Percentiles rank a stretch among this genome's conserved stretches.
phyloP scores from a whole-genome alignment of 2,329 filamentous ascomycete genomes.

The Ophiostoma ips region DNA sequence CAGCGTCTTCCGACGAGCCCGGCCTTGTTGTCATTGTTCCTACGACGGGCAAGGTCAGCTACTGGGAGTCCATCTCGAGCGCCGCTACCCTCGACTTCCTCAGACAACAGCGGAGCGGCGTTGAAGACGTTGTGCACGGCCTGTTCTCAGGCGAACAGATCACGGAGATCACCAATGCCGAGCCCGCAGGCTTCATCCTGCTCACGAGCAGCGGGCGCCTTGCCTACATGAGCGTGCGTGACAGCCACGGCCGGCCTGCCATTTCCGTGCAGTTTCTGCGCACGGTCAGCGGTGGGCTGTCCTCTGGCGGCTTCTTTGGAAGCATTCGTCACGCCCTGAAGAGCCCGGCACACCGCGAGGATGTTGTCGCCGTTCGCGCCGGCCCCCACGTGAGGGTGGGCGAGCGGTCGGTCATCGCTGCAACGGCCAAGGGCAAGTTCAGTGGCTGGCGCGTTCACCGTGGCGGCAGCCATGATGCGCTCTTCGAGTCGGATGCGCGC shows the following conservation, averaged over 20 bases:
- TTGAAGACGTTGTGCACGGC: constrained; percentile 60
- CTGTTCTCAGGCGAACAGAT: constrained; percentile 69
- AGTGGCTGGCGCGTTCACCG: constrained; percentile 84
- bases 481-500: constrained; percentile 57
- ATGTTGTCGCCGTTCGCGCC: constrained; percentile 67
- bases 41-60: constrained; percentile 69
- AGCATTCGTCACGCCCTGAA: constrained; percentile 67
- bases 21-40: constrained; percentile 81
- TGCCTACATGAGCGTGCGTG: constrained; percentile 73
- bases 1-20: constrained; percentile 63
- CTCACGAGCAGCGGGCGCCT: constrained; percentile 75
- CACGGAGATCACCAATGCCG: constrained; percentile 65
- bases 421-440: constrained; percentile 62
- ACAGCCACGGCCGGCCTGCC: constrained; percentile 71
- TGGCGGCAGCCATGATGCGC: constrained; percentile 65
- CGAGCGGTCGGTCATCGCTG: constrained; percentile 71
- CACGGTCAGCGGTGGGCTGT: constrained; percentile 41
- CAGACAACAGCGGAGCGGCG: constrained; percentile 64
- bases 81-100: constrained; percentile 74
- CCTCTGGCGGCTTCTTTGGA: constrained; percentile 57
- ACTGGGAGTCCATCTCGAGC: constrained; percentile 90
- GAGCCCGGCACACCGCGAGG: constrained; percentile 55
- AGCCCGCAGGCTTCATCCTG: constrained; percentile 74
- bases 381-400: constrained; percentile 59
- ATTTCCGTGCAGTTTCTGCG: constrained; percentile 68